Evolutionary conservation across 1,284 basidiomycete genomes (phyloP).

Genomic region (Xerocomus minutiporus): DNA sequence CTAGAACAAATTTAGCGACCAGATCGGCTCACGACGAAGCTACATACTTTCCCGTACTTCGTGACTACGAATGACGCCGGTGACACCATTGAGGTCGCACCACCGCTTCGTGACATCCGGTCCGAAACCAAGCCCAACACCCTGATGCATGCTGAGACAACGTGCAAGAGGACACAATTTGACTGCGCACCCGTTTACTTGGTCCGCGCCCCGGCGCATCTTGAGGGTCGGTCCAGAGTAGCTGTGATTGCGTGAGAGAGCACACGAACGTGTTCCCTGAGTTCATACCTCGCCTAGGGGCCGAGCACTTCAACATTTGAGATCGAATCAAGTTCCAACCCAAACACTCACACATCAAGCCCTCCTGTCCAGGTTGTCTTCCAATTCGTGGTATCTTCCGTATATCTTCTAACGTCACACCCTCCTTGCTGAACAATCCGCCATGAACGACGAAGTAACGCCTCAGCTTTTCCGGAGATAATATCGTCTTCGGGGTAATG

Average conservation of each 20-base stretch:
- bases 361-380: constrained; percentile 90
- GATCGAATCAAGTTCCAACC: constrained; percentile 2
- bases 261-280: neutral
- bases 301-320: constrained; percentile 7
- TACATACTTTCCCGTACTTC: constrained; percentile 88
- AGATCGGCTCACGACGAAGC: neutral
- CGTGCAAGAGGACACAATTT: constrained; percentile 1
- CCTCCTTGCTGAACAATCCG: constrained; percentile 93
- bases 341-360: constrained; percentile 79
- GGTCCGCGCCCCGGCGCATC: constrained; percentile 87
- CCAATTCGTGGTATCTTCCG: constrained; percentile 84
- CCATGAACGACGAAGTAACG: constrained; percentile 96
- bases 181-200: constrained; percentile 76
- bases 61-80: constrained; percentile 91
- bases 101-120: constrained; percentile 87
- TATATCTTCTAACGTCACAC: constrained; percentile 90
- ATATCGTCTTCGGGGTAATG: constrained; percentile 50
- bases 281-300: constrained; percentile 51
- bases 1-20: constrained; percentile 35
- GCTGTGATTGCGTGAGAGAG: constrained; percentile 32
- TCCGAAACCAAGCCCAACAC: constrained; percentile 94
- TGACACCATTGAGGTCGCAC: constrained; percentile 85
- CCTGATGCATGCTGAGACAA: constrained; percentile 42
- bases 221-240: constrained; percentile 96
- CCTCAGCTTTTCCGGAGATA: constrained; percentile 81